A percentile compares a stretch with the other conserved stretches of the same genome.
These are phyloP conservation scores for Neofusicoccum cordaticola DNA, from an alignment of 2,329 filamentous ascomycete species.

Conservation along the genomic window DNA sequence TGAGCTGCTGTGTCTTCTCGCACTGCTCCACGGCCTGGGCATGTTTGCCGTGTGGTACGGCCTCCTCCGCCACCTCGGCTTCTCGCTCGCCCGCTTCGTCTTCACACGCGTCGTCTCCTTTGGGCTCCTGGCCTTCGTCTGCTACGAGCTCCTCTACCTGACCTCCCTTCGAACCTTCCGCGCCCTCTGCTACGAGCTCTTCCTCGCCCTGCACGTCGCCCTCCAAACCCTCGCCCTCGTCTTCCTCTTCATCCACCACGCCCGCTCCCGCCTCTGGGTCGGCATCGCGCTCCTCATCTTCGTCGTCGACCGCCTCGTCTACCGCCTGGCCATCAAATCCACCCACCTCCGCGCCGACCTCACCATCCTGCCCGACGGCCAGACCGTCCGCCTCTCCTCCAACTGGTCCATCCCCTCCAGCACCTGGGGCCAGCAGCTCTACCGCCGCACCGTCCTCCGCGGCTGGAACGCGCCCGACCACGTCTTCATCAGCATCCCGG, in stretches of 20 bases:
- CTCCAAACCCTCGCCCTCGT: conserved; percentile 55
- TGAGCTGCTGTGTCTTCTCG: conserved; percentile 60
- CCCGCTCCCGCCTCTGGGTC: conserved; percentile 53
- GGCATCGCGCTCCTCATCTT: conserved; percentile 55
- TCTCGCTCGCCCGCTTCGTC: conserved; percentile 51
- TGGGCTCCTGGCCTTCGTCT: conserved; percentile 54
- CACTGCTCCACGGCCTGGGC: conserved; percentile 53
- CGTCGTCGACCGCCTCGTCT: conserved; percentile 56
- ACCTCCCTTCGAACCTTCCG: conserved; percentile 61
- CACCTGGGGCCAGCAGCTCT: conserved; percentile 19
- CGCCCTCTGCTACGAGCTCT: conserved; percentile 61
- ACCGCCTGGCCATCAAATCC: conserved; percentile 54
- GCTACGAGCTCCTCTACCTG: conserved; percentile 62
- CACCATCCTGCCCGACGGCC: conserved; percentile 54
- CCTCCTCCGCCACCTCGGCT: conserved; percentile 49
- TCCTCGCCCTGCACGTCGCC: conserved; percentile 57
- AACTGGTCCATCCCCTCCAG: conserved; percentile 37
- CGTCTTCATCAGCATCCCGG: conserved; percentile 60
- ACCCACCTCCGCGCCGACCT: conserved; percentile 50
- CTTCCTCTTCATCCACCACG: conserved; percentile 61
- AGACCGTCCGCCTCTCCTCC: conserved; percentile 53
- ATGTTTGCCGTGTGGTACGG: conserved; percentile 58
- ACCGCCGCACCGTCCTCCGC: conserved; percentile 36
- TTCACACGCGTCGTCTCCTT: conserved; percentile 51
- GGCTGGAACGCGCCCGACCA: conserved; percentile 64